Conservation (phyloP, 345 rosid species). For the Toxicodendron radicans region DNA sequence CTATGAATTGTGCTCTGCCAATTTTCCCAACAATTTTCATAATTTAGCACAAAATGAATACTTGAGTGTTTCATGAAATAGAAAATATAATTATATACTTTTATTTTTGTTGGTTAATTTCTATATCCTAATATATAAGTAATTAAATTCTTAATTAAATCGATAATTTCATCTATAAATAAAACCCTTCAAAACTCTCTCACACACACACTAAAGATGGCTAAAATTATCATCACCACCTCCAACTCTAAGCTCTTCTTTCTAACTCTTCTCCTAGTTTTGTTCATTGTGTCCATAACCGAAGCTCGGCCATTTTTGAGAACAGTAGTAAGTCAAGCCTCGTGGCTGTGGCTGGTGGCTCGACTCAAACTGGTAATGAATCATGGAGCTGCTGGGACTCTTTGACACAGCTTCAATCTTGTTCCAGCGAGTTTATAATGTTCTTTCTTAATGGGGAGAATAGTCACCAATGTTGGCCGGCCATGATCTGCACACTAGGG, state of each 20-base stretch:
- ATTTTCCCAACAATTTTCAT: too few species aligned
- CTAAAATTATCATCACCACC: background rate
- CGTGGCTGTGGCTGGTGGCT: too few species aligned
- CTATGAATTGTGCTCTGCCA: too few species aligned
- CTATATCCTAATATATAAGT: too few species aligned
- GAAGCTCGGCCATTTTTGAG: background rate
- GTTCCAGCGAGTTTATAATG: constrained; percentile 61
- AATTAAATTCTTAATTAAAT: too few species aligned
- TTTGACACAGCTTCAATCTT: constrained; percentile 62
- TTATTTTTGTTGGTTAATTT: too few species aligned
- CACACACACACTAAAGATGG: background rate
- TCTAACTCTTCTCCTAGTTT: background rate
- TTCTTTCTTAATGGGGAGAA: constrained; percentile 78
- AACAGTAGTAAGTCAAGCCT: constrained; percentile 10
- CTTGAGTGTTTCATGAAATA: too few species aligned
- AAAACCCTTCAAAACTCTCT: background rate
- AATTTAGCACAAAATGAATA: too few species aligned
- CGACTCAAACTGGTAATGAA: constrained; percentile 44
- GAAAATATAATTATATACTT: too few species aligned
- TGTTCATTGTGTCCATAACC: constrained; percentile 5
- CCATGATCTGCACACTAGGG: constrained; percentile 54
- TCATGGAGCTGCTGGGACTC: constrained; percentile 72
- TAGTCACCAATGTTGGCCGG: constrained; percentile 58
- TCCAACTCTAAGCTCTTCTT: background rate
- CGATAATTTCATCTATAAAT: too few species aligned